Evolutionary conservation across 192 early-diverging fungal species (phyloP).

Genomic region (Blastocladiella britannica): DNA sequence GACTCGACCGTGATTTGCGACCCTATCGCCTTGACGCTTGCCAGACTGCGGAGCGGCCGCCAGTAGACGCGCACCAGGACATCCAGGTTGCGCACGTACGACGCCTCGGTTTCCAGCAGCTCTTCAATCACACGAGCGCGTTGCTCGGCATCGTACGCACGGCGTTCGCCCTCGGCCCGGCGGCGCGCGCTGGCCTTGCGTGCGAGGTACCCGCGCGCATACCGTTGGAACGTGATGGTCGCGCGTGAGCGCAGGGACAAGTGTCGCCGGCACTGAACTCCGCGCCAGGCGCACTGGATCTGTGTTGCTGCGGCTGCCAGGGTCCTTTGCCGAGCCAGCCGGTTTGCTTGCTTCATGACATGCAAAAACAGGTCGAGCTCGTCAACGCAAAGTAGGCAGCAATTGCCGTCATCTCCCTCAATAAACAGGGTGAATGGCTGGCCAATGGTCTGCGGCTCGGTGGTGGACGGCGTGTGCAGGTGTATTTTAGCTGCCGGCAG

Average conservation of each 20-base stretch:
- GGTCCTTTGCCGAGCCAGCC: no score
- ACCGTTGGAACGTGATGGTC: not conserved
- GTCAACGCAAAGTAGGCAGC: no score
- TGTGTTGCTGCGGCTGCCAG: not conserved
- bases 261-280: not conserved
- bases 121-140: conserved; percentile 1
- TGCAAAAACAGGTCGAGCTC: no score
- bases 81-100: not conserved
- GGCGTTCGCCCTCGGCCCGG: not conserved
- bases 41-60: not conserved
- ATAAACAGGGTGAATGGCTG: no score
- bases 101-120: not conserved
- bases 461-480: no score
- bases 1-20: not conserved
- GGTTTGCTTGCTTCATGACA: no score
- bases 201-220: not conserved
- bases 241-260: not conserved
- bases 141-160: not conserved
- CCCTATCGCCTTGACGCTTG: no score
- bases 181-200: not conserved
- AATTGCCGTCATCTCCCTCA: no score
- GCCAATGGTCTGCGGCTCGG: no score
- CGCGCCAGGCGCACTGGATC: not conserved
- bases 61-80: not conserved
- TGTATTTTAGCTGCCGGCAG: no score